Conservation (phyloP, 805 yeast species). For the Komagataella pastoris region DNA sequence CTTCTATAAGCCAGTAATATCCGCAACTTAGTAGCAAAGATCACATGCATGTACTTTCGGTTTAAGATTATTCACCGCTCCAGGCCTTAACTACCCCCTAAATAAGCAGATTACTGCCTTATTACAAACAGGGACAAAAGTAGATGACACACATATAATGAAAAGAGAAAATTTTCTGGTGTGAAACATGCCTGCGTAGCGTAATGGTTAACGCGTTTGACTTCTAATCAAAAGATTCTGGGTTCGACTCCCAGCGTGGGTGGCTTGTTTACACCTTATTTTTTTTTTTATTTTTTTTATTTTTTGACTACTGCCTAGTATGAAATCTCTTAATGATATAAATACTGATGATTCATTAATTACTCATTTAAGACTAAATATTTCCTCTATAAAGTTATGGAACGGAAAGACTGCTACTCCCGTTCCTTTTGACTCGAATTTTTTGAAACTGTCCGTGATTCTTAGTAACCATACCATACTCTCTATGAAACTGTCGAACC, state of each 20-base stretch:
- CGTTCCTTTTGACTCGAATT: background rate
- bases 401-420: background rate
- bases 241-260: constrained; percentile 46
- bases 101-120: no score
- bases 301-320: no score
- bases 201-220: constrained; percentile 58
- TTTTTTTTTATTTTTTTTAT: no score
- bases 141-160: background rate
- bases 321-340: background rate
- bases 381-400: background rate
- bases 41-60: no score
- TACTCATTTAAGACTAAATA: background rate
- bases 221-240: constrained; percentile 55
- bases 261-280: constrained; percentile 6
- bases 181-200: constrained; percentile 22
- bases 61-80: no score
- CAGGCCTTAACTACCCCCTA: no score
- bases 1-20: no score
- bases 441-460: constrained; percentile 1
- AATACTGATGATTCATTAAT: background rate
- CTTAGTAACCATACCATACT: background rate
- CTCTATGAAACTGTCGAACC: background rate
- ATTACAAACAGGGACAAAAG: no score
- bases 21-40: no score
- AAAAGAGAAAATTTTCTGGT: background rate